Conservation (phyloP, 73 alveolate species). For the Breviolum minutum region DNA sequence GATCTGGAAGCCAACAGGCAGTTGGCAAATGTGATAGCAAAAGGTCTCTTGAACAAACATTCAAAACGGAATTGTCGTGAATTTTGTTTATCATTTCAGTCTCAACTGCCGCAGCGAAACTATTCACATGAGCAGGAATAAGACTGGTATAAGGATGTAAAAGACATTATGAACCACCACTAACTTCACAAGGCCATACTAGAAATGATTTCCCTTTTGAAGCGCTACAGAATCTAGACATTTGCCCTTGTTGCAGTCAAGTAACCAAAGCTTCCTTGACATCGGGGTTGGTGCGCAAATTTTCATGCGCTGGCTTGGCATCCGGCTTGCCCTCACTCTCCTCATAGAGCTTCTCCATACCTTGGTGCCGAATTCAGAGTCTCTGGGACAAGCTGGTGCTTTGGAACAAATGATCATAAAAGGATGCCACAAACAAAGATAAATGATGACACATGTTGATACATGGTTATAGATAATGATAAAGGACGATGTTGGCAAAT, state of each 20-base stretch:
- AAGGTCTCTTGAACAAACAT: background rate
- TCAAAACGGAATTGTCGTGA: background rate
- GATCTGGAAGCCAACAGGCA: background rate
- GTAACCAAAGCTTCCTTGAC: slow-evolving; percentile 47
- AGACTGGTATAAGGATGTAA: no score
- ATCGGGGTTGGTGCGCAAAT: slow-evolving; percentile 31
- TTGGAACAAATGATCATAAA: background rate
- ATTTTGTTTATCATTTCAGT: no score
- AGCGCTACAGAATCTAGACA: no score
- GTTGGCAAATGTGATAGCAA: background rate
- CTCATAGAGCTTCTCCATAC: slow-evolving; percentile 31
- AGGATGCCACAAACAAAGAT: background rate
- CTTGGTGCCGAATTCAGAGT: background rate
- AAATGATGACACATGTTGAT: no score
- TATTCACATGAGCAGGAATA: background rate
- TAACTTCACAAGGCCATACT: background rate
- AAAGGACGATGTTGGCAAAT: no score
- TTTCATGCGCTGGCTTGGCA: slow-evolving; percentile 54
- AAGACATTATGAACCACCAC: background rate
- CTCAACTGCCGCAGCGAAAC: background rate
- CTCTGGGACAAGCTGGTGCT: background rate
- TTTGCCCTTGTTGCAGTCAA: background rate
- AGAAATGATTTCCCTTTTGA: background rate
- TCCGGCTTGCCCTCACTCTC: slow-evolving; percentile 26
- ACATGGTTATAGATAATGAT: no score